Evolutionary conservation across 768 basidiomycete genomes (phyloP).

Genomic region (Hygrocybe coccinea): DNA sequence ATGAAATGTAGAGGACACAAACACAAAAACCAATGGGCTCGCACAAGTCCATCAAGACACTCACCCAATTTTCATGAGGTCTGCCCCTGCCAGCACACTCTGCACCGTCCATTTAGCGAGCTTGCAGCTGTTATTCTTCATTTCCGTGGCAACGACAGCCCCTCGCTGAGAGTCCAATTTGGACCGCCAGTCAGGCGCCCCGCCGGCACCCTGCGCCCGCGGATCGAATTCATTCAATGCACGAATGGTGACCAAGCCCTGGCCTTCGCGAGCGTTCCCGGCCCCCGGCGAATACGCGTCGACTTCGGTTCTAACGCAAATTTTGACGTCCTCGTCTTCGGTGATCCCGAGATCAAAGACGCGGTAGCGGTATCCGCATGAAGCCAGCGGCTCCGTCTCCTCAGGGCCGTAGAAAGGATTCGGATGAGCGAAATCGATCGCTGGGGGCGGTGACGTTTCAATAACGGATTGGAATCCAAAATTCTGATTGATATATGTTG

Average conservation of each 20-base stretch:
- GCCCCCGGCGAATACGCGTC: constrained; percentile 74
- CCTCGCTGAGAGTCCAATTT: constrained; percentile 95
- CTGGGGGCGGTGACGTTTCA: constrained; percentile 56
- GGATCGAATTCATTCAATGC: constrained; percentile 97
- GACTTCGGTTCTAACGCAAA: constrained; percentile 94
- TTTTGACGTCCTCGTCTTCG: constrained; percentile 85
- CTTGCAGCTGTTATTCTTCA: constrained; percentile 99
- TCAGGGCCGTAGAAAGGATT: constrained; percentile 96
- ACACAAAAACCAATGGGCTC: too few species aligned
- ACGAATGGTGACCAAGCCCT: constrained; percentile 84
- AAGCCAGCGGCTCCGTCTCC: constrained; percentile 92
- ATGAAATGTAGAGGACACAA: constrained; percentile 11
- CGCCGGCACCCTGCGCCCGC: constrained; percentile 82
- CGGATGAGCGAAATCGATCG: constrained; percentile 73
- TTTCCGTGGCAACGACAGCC: constrained; percentile 97
- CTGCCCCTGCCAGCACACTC: constrained; percentile 90
- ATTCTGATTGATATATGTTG: constrained; percentile 98
- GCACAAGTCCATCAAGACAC: constrained; percentile 27
- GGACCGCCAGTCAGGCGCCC: constrained; percentile 98
- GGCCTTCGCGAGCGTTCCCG: constrained; percentile 60
- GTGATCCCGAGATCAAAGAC: constrained; percentile 88
- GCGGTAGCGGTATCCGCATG: constrained; percentile 94
- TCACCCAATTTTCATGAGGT: constrained; percentile 95
- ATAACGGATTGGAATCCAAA: constrained; percentile 94
- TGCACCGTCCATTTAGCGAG: constrained; percentile 97